A percentile compares a stretch with the other conserved stretches of the same genome.
Conservation (phyloP, 306 rosid species). For the Alnus rubra region DNA sequence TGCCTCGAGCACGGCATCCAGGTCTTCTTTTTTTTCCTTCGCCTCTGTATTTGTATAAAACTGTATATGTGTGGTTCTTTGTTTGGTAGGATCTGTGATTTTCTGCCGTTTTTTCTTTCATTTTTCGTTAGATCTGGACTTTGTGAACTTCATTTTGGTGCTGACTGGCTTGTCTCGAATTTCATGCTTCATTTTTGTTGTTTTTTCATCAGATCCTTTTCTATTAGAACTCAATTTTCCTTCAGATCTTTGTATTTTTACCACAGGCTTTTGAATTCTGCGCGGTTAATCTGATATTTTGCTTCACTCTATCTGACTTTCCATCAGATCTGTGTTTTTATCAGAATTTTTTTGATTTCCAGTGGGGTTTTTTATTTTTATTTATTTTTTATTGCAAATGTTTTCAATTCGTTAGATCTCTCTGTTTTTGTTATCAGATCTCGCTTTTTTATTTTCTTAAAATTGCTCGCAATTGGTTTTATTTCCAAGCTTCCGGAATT, state of each 20-base stretch:
- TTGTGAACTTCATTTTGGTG: neutral
- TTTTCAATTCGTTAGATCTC: neutral
- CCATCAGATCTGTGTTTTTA: neutral
- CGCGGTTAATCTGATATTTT: neutral
- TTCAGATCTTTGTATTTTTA: neutral
- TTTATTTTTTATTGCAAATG: neutral
- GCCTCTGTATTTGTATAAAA: neutral
- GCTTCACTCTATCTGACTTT: neutral
- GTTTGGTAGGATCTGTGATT: neutral
- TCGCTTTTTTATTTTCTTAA: neutral
- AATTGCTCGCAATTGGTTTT: neutral
- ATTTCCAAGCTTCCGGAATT: neutral
- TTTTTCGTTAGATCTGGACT: neutral
- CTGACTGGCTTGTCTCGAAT: too few species aligned
- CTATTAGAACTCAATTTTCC: neutral
- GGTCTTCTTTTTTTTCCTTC: constrained; percentile 25
- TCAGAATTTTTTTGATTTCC: neutral
- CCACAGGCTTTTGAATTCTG: neutral
- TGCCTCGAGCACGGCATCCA: constrained; percentile 93
- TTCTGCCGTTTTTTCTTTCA: neutral
- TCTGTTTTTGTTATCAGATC: neutral
- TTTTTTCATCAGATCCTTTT: neutral
- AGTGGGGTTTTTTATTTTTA: neutral
- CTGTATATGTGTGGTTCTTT: neutral
- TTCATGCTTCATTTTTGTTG: neutral